Evolutionary conservation across 176 grass and related monocot species (phyloP).

Genomic region (Bolboschoenus planiculmis): DNA sequence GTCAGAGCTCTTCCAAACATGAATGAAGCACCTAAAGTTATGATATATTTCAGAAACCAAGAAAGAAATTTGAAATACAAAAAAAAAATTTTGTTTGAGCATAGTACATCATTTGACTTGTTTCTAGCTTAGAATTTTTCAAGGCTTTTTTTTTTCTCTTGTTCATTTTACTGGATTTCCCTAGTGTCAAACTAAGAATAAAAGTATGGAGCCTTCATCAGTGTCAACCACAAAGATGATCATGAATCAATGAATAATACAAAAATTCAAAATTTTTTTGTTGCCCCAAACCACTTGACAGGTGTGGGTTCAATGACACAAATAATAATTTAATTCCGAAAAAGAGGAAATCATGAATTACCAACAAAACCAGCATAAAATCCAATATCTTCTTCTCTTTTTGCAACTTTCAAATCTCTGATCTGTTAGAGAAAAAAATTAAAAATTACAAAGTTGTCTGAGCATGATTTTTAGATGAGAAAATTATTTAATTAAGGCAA

Average conservation of each 20-base stretch:
- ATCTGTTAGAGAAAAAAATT: slow-evolving; percentile 40
- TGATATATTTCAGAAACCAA: background rate
- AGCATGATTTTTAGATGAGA: background rate
- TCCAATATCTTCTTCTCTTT: slow-evolving; percentile 94
- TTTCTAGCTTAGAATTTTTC: background rate
- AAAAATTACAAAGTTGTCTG: background rate
- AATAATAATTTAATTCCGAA: background rate
- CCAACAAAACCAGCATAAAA: slow-evolving; percentile 98
- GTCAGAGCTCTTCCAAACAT: slow-evolving; percentile 93
- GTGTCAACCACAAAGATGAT: background rate
- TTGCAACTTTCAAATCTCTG: slow-evolving; percentile 72
- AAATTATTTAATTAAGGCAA: background rate
- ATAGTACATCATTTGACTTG: background rate
- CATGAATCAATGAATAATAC: background rate
- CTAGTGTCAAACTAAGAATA: background rate
- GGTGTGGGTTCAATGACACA: background rate
- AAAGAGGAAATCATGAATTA: slow-evolving; percentile 19
- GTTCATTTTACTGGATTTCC: background rate
- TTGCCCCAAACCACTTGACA: background rate
- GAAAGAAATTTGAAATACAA: background rate
- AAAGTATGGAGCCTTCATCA: background rate
- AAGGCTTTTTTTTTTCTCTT: background rate
- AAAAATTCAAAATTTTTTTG: background rate
- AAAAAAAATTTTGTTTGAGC: background rate
- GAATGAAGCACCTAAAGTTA: slow-evolving; percentile 69